These are phyloP conservation scores for Noccaea caerulescens DNA, from an alignment of 345 rosid species.

Conservation along the genomic window DNA sequence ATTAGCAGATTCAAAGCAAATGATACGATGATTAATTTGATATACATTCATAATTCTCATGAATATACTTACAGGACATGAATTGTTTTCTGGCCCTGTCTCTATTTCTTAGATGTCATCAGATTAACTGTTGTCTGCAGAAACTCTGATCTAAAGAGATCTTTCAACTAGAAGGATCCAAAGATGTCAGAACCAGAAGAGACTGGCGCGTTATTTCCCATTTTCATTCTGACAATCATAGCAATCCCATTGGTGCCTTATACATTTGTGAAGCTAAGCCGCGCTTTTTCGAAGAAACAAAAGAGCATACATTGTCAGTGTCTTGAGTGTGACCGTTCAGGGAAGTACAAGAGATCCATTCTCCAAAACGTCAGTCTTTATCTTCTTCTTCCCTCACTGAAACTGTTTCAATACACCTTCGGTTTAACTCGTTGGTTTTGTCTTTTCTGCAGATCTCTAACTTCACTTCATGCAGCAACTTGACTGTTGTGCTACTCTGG, in stretches of 20 bases:
- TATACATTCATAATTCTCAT: neutral
- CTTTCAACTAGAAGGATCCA: constrained; percentile 37
- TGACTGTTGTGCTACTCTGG: constrained; percentile 83
- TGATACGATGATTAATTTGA: neutral
- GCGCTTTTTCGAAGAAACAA: constrained; percentile 64
- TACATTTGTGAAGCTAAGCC: constrained; percentile 69
- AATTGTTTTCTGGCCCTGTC: neutral
- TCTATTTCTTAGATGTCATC: constrained; percentile 5
- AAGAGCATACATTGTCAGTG: constrained; percentile 80
- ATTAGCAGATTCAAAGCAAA: neutral
- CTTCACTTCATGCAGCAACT: constrained; percentile 81
- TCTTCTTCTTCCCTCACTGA: neutral
- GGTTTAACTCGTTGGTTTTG: constrained; percentile 16
- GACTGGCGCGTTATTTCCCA: constrained; percentile 76
- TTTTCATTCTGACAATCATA: constrained; percentile 89
- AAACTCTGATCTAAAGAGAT: constrained; percentile 14
- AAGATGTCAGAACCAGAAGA: constrained; percentile 86
- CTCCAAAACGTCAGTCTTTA: constrained; percentile 61
- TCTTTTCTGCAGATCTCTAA: constrained; percentile 66
- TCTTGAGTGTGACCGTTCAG: constrained; percentile 71
- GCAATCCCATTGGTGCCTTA: constrained; percentile 90
- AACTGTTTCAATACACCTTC: neutral
- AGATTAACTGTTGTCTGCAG: constrained; percentile 14
- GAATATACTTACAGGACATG: neutral
- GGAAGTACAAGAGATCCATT: constrained; percentile 82